phyloP scores from a whole-genome alignment of 2,329 filamentous ascomycete species.

The Ceratocystis harringtonii region DNA sequence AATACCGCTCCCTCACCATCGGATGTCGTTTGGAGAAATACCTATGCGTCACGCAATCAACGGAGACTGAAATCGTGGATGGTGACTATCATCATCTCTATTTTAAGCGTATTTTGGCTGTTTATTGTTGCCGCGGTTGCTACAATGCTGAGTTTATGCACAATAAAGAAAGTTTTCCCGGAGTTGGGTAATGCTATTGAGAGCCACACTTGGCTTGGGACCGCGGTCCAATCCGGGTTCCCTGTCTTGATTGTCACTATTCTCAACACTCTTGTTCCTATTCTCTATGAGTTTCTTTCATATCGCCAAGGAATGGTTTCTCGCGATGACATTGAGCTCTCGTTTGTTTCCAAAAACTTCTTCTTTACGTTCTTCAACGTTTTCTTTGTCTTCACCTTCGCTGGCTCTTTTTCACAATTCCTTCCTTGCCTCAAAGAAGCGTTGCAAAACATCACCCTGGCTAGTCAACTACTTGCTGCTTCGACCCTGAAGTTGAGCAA shows the following conservation, averaged over 20 bases:
- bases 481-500: constrained; percentile 60
- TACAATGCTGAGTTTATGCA: constrained; percentile 63
- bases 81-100: constrained; percentile 66
- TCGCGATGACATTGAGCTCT: constrained; percentile 84
- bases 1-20: constrained; percentile 75
- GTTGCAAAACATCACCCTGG: constrained; percentile 61
- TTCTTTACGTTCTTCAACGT: constrained; percentile 99
- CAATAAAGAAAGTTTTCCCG: constrained; percentile 59
- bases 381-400: constrained; percentile 84
- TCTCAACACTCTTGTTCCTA: constrained; percentile 79
- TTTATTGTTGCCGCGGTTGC: constrained; percentile 67
- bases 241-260: constrained; percentile 76
- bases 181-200: constrained; percentile 51
- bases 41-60: constrained; percentile 59
- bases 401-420: constrained; percentile 68
- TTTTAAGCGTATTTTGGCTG: constrained; percentile 81
- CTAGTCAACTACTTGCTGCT: constrained; percentile 59
- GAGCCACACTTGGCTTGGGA: constrained; percentile 52
- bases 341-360: constrained; percentile 94
- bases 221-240: constrained; percentile 72
- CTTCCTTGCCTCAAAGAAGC: constrained; percentile 56
- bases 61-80: constrained; percentile 68
- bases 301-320: constrained; percentile 91
- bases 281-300: constrained; percentile 85
- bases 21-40: constrained; percentile 92